phyloP scores from a whole-genome alignment of 2,329 filamentous ascomycete genomes.

The Helotiales sp. region DNA sequence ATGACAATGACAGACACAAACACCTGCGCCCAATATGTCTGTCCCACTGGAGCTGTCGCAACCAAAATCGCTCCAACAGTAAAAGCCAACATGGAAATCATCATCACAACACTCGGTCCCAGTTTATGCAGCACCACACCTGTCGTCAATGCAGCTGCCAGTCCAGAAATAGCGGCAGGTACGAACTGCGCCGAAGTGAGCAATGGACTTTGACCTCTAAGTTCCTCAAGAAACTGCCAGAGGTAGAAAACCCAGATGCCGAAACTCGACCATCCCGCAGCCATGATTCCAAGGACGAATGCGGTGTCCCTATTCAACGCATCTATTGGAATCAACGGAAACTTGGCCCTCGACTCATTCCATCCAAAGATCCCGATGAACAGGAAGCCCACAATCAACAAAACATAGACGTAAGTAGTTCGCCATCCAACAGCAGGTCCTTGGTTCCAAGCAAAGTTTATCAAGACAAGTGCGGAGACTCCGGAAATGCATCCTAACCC shows the following conservation, averaged over 20 bases:
- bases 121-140: constrained; percentile 37
- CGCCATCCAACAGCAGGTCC: constrained; percentile 28
- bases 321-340: constrained; percentile 59
- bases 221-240: constrained; percentile 25
- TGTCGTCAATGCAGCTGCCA: constrained; percentile 37
- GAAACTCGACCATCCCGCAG: constrained; percentile 30
- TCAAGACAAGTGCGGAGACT: constrained; percentile 50
- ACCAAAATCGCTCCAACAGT: constrained; percentile 37
- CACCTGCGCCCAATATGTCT: constrained; percentile 61
- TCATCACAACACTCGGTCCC: constrained; percentile 37
- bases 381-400: constrained; percentile 57
- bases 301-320: constrained; percentile 47
- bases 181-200: constrained; percentile 33
- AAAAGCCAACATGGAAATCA: constrained; percentile 39
- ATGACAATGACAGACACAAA: constrained; percentile 60
- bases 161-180: constrained; percentile 32
- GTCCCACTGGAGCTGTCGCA: constrained; percentile 23
- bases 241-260: constrained; percentile 33
- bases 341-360: constrained; percentile 45
- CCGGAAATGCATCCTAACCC: constrained; percentile 46
- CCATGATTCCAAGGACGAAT: constrained; percentile 43
- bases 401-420: constrained; percentile 36
- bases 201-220: constrained; percentile 35
- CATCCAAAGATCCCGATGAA: constrained; percentile 56
- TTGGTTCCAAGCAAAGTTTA: constrained; percentile 56